These are phyloP conservation scores for Blastosporella zonata DNA, from an alignment of 1,284 basidiomycete species.

Conservation along the genomic window DNA sequence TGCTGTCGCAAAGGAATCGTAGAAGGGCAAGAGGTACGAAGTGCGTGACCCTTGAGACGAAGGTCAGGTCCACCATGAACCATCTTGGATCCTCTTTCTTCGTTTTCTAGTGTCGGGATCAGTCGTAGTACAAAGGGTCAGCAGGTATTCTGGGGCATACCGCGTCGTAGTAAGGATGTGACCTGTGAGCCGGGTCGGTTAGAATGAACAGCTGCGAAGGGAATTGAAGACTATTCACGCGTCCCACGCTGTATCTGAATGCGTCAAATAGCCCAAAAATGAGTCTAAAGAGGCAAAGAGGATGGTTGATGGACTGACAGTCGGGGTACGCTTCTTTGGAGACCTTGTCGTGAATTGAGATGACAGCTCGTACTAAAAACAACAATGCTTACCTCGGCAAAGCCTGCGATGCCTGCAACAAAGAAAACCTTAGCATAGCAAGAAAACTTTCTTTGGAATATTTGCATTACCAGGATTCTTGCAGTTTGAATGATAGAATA, in stretches of 20 bases:
- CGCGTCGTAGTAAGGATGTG: slow-evolving; percentile 87
- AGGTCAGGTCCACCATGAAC: slow-evolving; percentile 90
- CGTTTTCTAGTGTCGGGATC: slow-evolving; percentile 58
- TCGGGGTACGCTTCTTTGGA: slow-evolving; percentile 87
- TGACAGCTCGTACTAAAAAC: not conserved
- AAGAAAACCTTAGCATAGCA: slow-evolving; percentile 2
- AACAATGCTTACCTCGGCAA: slow-evolving; percentile 62
- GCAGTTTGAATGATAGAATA: slow-evolving; percentile 93
- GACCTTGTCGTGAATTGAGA: slow-evolving; percentile 43
- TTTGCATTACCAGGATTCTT: slow-evolving; percentile 70
- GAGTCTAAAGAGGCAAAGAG: slow-evolving; percentile 9
- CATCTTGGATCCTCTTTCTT: slow-evolving; percentile 77
- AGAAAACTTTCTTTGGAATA: not conserved
- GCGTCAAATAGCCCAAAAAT: slow-evolving; percentile 5
- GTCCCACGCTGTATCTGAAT: slow-evolving; percentile 85
- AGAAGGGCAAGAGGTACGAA: slow-evolving; percentile 82
- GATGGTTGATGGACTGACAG: slow-evolving; percentile 48
- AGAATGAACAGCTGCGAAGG: slow-evolving; percentile 6
- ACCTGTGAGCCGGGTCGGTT: slow-evolving; percentile 19
- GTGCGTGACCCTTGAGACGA: slow-evolving; percentile 63
- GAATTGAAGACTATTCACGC: slow-evolving; percentile 44
- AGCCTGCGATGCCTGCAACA: slow-evolving; percentile 80
- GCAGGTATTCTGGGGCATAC: slow-evolving; percentile 36
- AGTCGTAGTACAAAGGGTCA: not conserved
- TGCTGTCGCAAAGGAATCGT: slow-evolving; percentile 54